Evolutionary conservation across 176 grass and related monocot genomes (phyloP), one percentile per base, ranked within the genome.

Genomic region (Aegilops bicornis): DNA sequence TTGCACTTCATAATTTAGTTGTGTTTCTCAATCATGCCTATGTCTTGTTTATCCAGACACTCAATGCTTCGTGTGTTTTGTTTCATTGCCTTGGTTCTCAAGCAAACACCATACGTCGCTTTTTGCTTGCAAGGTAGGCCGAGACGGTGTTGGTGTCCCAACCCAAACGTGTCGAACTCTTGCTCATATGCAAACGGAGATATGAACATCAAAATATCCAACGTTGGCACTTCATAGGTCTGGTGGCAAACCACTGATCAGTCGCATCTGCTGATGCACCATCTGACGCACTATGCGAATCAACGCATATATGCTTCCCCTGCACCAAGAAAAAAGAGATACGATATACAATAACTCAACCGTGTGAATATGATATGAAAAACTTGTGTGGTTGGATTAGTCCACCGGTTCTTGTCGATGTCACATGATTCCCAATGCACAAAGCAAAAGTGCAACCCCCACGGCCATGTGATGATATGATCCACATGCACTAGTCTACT

Each of bases 361-460:
- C 1, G 31, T n/a, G 70, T n/a, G 54, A 76, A 31, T 33, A 69
- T 2, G 29, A 35, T 69, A 33, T 17, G 64, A 17, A 69, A 32
- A 85, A 5, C 33, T 35, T 42, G 32, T 24, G 83, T 76, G 83
- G 47, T 80, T 76, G 69, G 88, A 19, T 71, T 24, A 56, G 3
- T 36, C 67, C 45, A 77, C 27, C 74, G 74, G 74, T 39, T 84
- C 74, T 23, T 79, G 24, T 83, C 74, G 5, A 56, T 60, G 6
- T 50, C 89, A 84, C 76, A 37, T 91, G 89, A 27, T 60, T 80
- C 23, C 43, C 15, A n/a, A 24, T 37, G 39, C 24, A 59, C 10
- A 16, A 84, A 64, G 39, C n/a, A 73, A 89, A 73, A 45, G 80
- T 48, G 27, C 0, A 4, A 25, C 2, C 77, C 4, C 2, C 45